Conservation (phyloP, 2,329 filamentous ascomycete genomes). For the Fusarium solani-melongenae region DNA sequence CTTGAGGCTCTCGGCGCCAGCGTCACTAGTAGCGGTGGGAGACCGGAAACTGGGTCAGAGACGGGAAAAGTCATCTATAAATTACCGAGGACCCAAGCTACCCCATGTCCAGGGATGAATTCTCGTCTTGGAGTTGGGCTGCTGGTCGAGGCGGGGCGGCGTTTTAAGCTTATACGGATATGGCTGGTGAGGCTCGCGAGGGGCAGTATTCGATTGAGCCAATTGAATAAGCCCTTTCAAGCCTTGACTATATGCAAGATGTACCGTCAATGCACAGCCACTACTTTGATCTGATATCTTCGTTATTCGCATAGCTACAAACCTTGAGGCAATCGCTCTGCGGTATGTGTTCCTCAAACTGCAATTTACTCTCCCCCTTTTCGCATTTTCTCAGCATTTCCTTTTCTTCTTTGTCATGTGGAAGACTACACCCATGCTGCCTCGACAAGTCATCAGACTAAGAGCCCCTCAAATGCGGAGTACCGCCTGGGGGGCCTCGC, state of each 20-base stretch:
- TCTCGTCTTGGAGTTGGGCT: neutral
- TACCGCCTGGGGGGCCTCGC: no score
- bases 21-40: neutral
- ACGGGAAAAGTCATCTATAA: neutral
- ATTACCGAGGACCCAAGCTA: neutral
- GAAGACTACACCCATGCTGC: neutral
- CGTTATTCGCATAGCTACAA: neutral
- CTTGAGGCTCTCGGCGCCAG: neutral
- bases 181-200: neutral
- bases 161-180: neutral
- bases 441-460: neutral
- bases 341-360: neutral
- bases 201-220: neutral
- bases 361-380: neutral
- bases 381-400: neutral
- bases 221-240: neutral
- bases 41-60: neutral
- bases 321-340: neutral
- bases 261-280: neutral
- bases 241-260: neutral
- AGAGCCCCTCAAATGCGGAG: neutral
- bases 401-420: neutral
- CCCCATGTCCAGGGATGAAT: neutral
- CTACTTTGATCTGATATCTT: neutral
- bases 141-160: neutral